Evolutionary conservation across 257 asterid species (phyloP).

Genomic region (Solanum chiquidenum): DNA sequence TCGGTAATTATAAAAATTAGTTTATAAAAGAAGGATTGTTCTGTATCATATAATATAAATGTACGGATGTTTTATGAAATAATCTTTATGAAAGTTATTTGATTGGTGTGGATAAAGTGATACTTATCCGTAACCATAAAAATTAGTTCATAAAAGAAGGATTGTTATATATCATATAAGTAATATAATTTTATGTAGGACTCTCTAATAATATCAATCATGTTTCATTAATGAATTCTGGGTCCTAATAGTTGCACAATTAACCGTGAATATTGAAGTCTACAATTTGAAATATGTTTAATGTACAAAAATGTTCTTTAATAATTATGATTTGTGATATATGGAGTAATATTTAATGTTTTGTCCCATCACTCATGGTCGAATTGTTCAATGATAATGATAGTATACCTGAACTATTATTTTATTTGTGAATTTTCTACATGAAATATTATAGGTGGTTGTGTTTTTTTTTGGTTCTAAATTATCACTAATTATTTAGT

Average conservation of each 20-base stretch:
- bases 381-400: too few relatives aligned
- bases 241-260: not conserved
- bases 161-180: not conserved
- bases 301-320: too few relatives aligned
- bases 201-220: not conserved
- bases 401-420: too few relatives aligned
- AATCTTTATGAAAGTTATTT: not conserved
- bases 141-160: too few relatives aligned
- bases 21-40: too few relatives aligned
- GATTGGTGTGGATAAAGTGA: too few relatives aligned
- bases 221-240: not conserved
- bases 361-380: not conserved
- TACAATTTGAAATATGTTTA: not conserved
- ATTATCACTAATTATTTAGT: too few relatives aligned
- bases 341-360: not conserved
- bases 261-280: not conserved
- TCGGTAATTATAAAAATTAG: too few relatives aligned
- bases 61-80: not conserved
- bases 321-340: not conserved
- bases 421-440: too few relatives aligned
- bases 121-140: too few relatives aligned
- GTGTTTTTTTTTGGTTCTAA: too few relatives aligned
- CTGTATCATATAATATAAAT: not conserved
- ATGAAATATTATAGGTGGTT: too few relatives aligned
- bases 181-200: not conserved